Evolutionary conservation across 768 basidiomycete species (phyloP).

Genomic region (Leccinum aurantiacum): DNA sequence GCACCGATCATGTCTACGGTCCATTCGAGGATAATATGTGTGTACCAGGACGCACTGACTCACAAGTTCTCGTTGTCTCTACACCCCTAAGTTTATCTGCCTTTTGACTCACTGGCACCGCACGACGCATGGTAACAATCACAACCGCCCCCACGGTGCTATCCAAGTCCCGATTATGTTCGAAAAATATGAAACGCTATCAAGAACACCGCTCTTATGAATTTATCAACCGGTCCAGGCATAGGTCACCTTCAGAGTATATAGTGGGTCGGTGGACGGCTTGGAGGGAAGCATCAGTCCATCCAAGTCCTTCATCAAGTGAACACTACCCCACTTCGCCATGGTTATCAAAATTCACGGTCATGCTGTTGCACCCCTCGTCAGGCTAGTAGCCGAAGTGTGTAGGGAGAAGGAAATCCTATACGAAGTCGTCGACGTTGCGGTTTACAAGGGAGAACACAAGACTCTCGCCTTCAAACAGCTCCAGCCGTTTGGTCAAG

Average conservation of each 20-base stretch:
- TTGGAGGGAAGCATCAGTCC: not conserved
- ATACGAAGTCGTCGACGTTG: conserved; percentile 34
- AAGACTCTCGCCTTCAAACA: conserved; percentile 10
- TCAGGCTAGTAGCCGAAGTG: conserved; percentile 40
- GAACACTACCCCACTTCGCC: not conserved
- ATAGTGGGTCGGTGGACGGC: not conserved
- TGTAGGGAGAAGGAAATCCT: conserved; percentile 40
- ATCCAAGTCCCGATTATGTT: not conserved
- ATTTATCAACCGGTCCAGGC: not conserved
- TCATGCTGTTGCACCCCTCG: conserved; percentile 36
- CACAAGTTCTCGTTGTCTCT: not conserved
- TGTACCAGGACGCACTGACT: not conserved
- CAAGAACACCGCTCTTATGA: not conserved
- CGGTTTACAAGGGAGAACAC: conserved; percentile 12
- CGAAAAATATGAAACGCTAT: not conserved
- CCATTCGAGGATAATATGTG: too few species aligned
- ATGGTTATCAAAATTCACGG: conserved; percentile 51
- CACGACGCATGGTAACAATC: not conserved
- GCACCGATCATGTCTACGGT: too few species aligned
- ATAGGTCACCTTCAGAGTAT: not conserved
- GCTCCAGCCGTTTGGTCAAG: conserved; percentile 11
- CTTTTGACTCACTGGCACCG: too few species aligned
- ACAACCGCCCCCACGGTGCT: not conserved
- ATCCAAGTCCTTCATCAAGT: not conserved
- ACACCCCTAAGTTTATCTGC: too few species aligned